Percentiles rank a stretch among this genome's conserved stretches.
phyloP scores from a whole-genome alignment of 768 basidiomycete species.

The Rhodosporidiobolus sp. region DNA sequence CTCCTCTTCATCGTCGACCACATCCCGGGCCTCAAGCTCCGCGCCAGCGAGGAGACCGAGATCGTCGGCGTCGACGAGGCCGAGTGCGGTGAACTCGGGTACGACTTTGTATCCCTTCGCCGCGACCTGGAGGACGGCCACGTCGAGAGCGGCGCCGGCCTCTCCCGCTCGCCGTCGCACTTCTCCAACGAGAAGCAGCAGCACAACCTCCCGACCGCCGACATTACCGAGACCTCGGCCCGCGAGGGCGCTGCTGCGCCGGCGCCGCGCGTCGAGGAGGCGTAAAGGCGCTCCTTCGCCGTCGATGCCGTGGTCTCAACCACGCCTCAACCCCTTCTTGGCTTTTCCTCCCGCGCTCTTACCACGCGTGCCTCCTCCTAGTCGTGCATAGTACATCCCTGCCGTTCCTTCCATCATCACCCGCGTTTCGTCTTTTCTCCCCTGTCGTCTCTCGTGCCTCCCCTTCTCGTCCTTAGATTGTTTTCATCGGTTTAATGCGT shows the following conservation, averaged over 20 bases:
- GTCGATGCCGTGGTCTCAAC: background rate
- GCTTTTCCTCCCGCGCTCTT: background rate
- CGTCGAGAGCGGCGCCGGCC: conserved; percentile 9
- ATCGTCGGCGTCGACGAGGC: conserved; percentile 80
- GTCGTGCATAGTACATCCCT: background rate
- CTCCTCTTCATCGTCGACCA: conserved; percentile 62
- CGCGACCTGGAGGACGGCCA: conserved; percentile 38
- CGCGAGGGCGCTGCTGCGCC: conserved; percentile 15
- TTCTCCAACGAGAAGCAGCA: conserved; percentile 27
- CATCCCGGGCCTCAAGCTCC: conserved; percentile 61
- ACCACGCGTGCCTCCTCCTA: background rate
- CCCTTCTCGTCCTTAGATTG: no score
- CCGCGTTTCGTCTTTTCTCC: background rate
- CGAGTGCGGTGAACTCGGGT: conserved; percentile 69
- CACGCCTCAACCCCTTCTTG: background rate
- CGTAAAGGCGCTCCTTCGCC: background rate
- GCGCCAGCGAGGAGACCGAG: conserved; percentile 54
- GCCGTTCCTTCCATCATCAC: background rate
- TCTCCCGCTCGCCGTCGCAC: conserved; percentile 14
- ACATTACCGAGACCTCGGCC: conserved; percentile 21
- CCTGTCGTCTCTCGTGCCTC: background rate
- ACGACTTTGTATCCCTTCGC: conserved; percentile 32
- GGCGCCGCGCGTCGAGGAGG: background rate
- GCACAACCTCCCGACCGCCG: conserved; percentile 2
- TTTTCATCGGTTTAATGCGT: background rate